These are phyloP conservation scores for Leishmania major DNA, from an alignment of 208 protist species.

Conservation along the genomic window DNA sequence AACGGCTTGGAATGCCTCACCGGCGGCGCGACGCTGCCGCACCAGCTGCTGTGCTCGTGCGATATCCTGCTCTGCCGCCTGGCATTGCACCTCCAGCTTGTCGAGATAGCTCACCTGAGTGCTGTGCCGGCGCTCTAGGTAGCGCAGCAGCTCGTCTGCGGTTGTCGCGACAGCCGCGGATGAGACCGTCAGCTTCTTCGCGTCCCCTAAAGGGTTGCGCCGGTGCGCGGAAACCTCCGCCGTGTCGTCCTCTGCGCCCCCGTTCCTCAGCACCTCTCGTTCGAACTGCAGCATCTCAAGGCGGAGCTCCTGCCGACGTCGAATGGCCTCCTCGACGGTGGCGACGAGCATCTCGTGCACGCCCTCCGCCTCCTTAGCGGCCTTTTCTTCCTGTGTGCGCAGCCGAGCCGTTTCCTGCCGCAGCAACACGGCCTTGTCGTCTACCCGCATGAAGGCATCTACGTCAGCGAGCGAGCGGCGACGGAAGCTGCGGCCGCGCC, in stretches of 20 bases:
- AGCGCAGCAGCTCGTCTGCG: conserved; percentile 88
- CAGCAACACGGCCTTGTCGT: conserved; percentile 78
- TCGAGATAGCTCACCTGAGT: conserved; percentile 81
- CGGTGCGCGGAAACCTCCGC: neutral
- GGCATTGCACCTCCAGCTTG: conserved; percentile 88
- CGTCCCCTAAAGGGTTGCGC: neutral
- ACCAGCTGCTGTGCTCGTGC: conserved; percentile 84
- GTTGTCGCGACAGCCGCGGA: conserved; percentile 27
- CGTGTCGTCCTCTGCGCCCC: conserved; percentile 16
- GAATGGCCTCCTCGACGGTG: conserved; percentile 77
- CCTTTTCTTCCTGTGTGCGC: conserved; percentile 46
- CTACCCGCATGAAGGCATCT: conserved; percentile 58
- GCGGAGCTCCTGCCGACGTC: conserved; percentile 72
- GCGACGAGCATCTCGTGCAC: conserved; percentile 64
- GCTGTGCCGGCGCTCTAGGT: conserved; percentile 70
- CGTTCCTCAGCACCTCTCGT: conserved; percentile 56
- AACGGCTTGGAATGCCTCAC: conserved; percentile 92
- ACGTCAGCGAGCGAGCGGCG: conserved; percentile 40
- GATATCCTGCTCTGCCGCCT: conserved; percentile 76
- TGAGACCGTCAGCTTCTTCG: conserved; percentile 13
- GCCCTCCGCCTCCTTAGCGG: conserved; percentile 52
- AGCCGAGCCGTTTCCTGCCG: conserved; percentile 58
- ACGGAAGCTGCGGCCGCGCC: conserved; percentile 60
- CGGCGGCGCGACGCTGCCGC: conserved; percentile 89
- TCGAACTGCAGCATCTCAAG: conserved; percentile 75